Percentiles rank a stretch among this genome's conserved stretches.
Conservation (phyloP, 169 alveolate species). For the Eimeria maxima region DNA sequence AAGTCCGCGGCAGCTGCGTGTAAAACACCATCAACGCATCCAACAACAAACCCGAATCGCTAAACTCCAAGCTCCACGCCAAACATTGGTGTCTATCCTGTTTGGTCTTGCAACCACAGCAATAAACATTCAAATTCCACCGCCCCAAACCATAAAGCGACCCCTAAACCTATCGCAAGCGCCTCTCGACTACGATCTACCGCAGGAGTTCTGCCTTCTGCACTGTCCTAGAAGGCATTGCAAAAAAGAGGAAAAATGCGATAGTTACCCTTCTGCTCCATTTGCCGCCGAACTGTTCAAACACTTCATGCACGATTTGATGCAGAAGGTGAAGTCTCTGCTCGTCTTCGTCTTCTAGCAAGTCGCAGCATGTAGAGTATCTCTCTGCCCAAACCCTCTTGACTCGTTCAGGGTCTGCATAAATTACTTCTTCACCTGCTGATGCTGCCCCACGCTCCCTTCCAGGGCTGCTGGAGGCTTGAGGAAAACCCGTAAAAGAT, state of each 20-base stretch:
- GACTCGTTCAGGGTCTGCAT: neutral
- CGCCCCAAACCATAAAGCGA: neutral
- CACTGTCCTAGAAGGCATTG: neutral
- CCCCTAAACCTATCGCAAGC: neutral
- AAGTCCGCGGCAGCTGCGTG: constrained; percentile 52
- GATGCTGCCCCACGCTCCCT: neutral
- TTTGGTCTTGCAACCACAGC: too few relatives aligned
- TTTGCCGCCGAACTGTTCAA: constrained; percentile 14
- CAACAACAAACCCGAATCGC: too few relatives aligned
- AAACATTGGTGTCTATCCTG: too few relatives aligned
- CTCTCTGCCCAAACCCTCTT: neutral
- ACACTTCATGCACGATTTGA: constrained; percentile 2
- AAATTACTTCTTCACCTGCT: neutral
- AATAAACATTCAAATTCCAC: neutral
- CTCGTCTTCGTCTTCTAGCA: constrained; percentile 21
- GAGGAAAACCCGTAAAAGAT: neutral
- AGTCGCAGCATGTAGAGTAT: neutral
- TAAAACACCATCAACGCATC: neutral
- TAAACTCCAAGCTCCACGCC: too few relatives aligned
- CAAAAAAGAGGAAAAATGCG: neutral
- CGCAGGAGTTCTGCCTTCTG: neutral
- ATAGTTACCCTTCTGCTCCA: neutral
- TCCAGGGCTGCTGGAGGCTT: neutral
- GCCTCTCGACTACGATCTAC: neutral
- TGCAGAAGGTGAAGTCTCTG: neutral